phyloP scores from a whole-genome alignment of 768 basidiomycete species.

The Suillus fuscotomentosus region DNA sequence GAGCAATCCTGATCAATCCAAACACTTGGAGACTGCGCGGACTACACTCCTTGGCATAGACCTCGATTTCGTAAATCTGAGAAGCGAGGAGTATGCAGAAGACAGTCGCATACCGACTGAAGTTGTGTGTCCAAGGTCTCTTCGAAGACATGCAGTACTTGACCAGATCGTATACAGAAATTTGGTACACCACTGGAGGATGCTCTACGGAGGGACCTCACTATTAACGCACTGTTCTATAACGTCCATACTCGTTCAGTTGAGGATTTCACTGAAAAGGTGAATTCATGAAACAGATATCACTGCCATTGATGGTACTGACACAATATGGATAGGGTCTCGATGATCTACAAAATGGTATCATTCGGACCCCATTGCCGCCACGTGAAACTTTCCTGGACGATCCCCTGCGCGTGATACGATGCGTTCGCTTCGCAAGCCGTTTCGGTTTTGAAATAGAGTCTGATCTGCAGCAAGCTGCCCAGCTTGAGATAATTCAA shows the following conservation, averaged over 20 bases:
- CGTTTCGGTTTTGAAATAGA: slow-evolving; percentile 84
- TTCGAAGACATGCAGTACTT: slow-evolving; percentile 1
- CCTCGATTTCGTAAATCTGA: slow-evolving; percentile 90
- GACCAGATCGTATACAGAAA: slow-evolving; percentile 43
- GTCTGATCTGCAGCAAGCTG: slow-evolving; percentile 61
- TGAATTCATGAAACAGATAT: slow-evolving; percentile 21
- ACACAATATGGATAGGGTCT: slow-evolving; percentile 57
- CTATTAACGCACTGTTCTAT: slow-evolving; percentile 96
- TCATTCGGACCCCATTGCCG: slow-evolving; percentile 86
- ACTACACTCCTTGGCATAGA: slow-evolving; percentile 78
- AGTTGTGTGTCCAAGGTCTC: slow-evolving; percentile 54
- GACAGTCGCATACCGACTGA: slow-evolving; percentile 86
- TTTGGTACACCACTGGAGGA: slow-evolving; percentile 94
- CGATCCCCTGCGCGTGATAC: slow-evolving; percentile 90
- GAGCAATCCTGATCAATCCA: slow-evolving; percentile 94
- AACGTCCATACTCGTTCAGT: slow-evolving; percentile 84
- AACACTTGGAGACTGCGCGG: slow-evolving; percentile 95
- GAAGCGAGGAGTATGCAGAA: slow-evolving; percentile 88
- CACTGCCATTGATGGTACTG: slow-evolving; percentile 10
- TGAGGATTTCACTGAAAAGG: slow-evolving; percentile 86
- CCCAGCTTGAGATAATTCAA: slow-evolving; percentile 61
- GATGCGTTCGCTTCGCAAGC: slow-evolving; percentile 90
- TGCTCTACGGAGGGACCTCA: slow-evolving; percentile 86
- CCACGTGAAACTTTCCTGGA: slow-evolving; percentile 89
- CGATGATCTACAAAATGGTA: slow-evolving; percentile 72